Percentiles rank a stretch among this genome's conserved stretches.
Evolutionary conservation across 441 rosid species (phyloP).

Genomic region (Heliophila coronopifolia): DNA sequence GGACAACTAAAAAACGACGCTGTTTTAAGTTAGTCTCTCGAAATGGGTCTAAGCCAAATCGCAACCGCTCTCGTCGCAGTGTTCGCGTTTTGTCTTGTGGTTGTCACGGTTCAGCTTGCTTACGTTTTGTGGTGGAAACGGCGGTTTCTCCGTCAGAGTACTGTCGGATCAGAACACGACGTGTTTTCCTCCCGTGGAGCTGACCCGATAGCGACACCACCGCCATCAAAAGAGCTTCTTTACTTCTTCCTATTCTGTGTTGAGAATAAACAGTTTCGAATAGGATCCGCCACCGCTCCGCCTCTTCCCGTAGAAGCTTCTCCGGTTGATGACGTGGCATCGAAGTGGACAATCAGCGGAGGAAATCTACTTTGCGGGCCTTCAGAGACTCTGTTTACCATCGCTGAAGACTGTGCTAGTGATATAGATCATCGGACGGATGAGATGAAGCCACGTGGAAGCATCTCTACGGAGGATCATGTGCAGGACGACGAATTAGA

Average conservation of each 20-base stretch:
- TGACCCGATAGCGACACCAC: slow-evolving; percentile 14
- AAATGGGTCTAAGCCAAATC: slow-evolving; percentile 29
- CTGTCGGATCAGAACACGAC: slow-evolving; percentile 17
- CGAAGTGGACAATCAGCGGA: slow-evolving; percentile 15
- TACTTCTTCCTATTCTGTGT: slow-evolving; percentile 53
- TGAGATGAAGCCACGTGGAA: slow-evolving; percentile 20
- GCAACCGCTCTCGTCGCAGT: slow-evolving; percentile 34
- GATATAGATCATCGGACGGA: slow-evolving; percentile 26
- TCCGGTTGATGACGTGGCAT: slow-evolving; percentile 12
- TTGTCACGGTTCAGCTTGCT: slow-evolving; percentile 34
- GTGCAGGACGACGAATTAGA: slow-evolving; percentile 9
- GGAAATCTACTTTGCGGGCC: slow-evolving; percentile 35
- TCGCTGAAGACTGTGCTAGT: slow-evolving; percentile 55
- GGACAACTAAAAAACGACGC: neutral
- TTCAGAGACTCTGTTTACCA: slow-evolving; percentile 58
- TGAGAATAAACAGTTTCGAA: slow-evolving; percentile 45
- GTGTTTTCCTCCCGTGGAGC: slow-evolving; percentile 18
- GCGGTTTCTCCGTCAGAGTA: slow-evolving; percentile 29
- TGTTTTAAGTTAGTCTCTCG: slow-evolving; percentile 1
- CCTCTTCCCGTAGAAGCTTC: slow-evolving; percentile 13
- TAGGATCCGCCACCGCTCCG: slow-evolving; percentile 43
- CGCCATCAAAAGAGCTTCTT: slow-evolving; percentile 61
- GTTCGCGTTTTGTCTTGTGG: slow-evolving; percentile 36
- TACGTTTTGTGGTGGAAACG: slow-evolving; percentile 48
- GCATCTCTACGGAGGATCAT: slow-evolving; percentile 3